Percentiles rank a stretch among this genome's conserved stretches.
Evolutionary conservation across 1,139 yeast genomes (phyloP).

Genomic region (Meyerozyma sp.): DNA sequence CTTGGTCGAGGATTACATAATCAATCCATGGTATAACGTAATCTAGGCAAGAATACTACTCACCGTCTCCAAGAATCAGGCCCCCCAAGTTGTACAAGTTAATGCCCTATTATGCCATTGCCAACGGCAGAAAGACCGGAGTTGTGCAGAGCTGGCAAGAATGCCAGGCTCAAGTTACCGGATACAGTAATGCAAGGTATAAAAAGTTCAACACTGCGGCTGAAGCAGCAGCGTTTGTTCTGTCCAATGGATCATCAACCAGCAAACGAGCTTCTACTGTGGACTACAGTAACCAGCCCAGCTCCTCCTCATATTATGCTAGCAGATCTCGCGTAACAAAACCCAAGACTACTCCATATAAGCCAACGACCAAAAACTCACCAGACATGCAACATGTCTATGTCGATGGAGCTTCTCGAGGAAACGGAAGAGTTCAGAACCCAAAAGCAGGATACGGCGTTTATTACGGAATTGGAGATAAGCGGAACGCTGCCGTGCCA

Average conservation of each 20-base stretch:
- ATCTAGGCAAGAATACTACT: too few relatives aligned
- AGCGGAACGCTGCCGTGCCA: slow-evolving; percentile 50
- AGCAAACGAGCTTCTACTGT: too few relatives aligned
- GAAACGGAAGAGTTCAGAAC: slow-evolving; percentile 39
- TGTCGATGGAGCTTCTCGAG: slow-evolving; percentile 69
- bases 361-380: too few relatives aligned
- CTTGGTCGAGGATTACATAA: too few relatives aligned
- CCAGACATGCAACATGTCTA: slow-evolving; percentile 24
- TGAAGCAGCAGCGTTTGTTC: slow-evolving; percentile 43
- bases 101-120: slow-evolving; percentile 53
- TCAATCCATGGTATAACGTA: too few relatives aligned
- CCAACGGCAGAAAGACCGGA: slow-evolving; percentile 49
- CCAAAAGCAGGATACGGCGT: slow-evolving; percentile 69
- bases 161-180: slow-evolving; percentile 43
- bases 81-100: not conserved
- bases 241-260: not conserved
- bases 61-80: not conserved
- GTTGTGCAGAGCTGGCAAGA: slow-evolving; percentile 49
- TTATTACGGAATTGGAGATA: slow-evolving; percentile 53
- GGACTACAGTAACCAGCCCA: too few relatives aligned
- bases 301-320: too few relatives aligned
- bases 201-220: slow-evolving; percentile 44
- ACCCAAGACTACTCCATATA: too few relatives aligned
- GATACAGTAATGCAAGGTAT: slow-evolving; percentile 48
- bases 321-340: too few relatives aligned